Evolutionary conservation across 2,329 filamentous ascomycete genomes (phyloP).

Genomic region (Sporothrix euskadiensis): DNA sequence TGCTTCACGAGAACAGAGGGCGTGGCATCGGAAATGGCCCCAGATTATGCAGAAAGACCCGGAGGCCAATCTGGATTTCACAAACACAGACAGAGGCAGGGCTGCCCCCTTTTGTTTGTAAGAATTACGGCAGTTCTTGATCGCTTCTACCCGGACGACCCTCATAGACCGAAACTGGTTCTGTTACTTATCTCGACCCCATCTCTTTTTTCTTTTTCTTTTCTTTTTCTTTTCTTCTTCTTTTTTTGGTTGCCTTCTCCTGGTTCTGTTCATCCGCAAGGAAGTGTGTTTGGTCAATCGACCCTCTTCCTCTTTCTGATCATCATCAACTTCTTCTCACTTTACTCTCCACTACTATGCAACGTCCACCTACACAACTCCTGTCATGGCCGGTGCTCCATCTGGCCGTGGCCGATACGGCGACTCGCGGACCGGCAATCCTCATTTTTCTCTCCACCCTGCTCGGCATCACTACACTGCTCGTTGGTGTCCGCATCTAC

Average conservation of each 20-base stretch:
- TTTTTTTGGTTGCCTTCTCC: background rate
- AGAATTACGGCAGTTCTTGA: background rate
- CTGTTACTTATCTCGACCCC: background rate
- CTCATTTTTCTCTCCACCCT: conserved; percentile 36
- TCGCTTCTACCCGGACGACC: background rate
- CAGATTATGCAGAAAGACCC: background rate
- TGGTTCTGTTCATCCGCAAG: background rate
- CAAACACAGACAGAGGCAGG: conserved; percentile 21
- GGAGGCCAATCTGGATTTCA: background rate
- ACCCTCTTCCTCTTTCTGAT: background rate
- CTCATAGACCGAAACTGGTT: background rate
- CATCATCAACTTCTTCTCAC: background rate
- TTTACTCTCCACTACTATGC: background rate
- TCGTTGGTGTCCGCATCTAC: conserved; percentile 42
- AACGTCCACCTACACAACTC: background rate
- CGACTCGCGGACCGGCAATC: background rate
- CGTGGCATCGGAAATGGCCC: background rate
- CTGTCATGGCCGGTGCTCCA: conserved; percentile 4
- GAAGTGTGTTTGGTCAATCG: background rate
- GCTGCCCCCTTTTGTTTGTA: background rate
- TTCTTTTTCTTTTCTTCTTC: no score
- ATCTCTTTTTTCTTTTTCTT: background rate
- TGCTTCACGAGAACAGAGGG: background rate
- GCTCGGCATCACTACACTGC: conserved; percentile 36
- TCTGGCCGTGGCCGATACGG: background rate